Conservation (phyloP, 345 rosid species). For the Moricandia arvensis region DNA sequence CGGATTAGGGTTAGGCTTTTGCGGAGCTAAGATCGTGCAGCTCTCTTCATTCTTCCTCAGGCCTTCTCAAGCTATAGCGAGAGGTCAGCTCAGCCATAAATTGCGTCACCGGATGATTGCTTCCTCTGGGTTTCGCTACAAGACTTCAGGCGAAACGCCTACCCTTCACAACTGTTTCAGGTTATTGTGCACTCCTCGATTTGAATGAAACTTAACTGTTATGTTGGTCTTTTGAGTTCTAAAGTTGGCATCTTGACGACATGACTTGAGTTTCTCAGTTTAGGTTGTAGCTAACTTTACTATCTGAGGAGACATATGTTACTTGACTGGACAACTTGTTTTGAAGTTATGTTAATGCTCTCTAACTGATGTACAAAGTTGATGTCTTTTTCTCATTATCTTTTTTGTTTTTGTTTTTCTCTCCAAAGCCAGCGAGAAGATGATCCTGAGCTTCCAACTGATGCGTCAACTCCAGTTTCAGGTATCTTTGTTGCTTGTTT, state of each 20-base stretch:
- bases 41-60: conserved; percentile 52
- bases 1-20: conserved; percentile 50
- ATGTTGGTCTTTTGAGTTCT: neutral
- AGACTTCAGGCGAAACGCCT: conserved; percentile 50
- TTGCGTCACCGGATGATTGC: conserved; percentile 42
- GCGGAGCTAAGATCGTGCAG: conserved; percentile 44
- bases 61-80: conserved; percentile 37
- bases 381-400: conserved; percentile 35
- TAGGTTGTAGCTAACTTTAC: neutral
- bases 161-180: conserved; percentile 54
- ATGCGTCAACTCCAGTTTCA: conserved; percentile 58
- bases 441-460: conserved; percentile 48
- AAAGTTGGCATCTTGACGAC: neutral
- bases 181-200: conserved; percentile 30
- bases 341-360: neutral
- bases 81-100: conserved; percentile 16
- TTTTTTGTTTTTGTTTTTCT: conserved; percentile 26
- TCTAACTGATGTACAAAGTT: neutral
- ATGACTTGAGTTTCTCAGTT: neutral
- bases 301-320: neutral
- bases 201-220: neutral
- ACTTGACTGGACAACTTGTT: neutral
- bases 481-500: conserved; percentile 41
- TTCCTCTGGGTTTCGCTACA: conserved; percentile 42
- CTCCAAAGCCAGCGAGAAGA: conserved; percentile 66